Evolutionary conservation across 192 early-diverging fungal species (phyloP).

Genomic region (Podila epigama): DNA sequence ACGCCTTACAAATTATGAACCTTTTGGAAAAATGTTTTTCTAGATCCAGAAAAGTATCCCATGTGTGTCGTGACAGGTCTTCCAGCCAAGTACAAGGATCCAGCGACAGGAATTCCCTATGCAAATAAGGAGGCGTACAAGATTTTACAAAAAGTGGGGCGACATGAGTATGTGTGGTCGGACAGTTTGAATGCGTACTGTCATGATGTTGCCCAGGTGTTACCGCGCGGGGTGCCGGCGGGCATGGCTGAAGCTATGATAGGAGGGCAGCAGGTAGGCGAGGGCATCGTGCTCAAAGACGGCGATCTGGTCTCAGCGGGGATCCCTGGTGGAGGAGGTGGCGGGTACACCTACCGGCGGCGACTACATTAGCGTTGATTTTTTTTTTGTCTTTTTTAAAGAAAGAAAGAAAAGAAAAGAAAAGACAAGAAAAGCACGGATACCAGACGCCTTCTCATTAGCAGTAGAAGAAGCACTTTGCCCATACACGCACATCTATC

Average conservation of each 20-base stretch:
- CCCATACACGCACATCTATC: too few species aligned
- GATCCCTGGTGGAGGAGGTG: slow-evolving; percentile 35
- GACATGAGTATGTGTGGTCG: slow-evolving; percentile 65
- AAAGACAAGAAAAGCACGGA: background rate
- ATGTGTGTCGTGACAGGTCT: slow-evolving; percentile 69
- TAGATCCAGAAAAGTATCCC: slow-evolving; percentile 42
- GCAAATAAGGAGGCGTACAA: slow-evolving; percentile 66
- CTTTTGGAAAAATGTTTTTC: too few species aligned
- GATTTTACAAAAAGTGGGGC: slow-evolving; percentile 52
- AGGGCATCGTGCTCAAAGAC: slow-evolving; percentile 42
- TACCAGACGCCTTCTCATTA: background rate
- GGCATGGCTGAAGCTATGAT: slow-evolving; percentile 46
- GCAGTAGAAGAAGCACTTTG: too few species aligned
- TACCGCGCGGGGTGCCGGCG: slow-evolving; percentile 38
- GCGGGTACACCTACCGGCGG: slow-evolving; percentile 39
- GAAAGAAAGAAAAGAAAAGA: background rate
- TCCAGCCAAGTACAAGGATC: slow-evolving; percentile 67
- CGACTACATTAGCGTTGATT: slow-evolving; percentile 3
- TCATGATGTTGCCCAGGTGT: slow-evolving; percentile 40
- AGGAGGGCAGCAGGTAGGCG: slow-evolving; percentile 39
- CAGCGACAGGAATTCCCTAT: slow-evolving; percentile 64
- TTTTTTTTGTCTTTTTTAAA: background rate
- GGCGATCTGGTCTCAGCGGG: slow-evolving; percentile 37
- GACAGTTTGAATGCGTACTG: slow-evolving; percentile 46
- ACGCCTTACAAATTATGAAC: too few species aligned